Conservation (phyloP, 495 filamentous ascomycete species). For the Lindgomyces ingoldianus region DNA sequence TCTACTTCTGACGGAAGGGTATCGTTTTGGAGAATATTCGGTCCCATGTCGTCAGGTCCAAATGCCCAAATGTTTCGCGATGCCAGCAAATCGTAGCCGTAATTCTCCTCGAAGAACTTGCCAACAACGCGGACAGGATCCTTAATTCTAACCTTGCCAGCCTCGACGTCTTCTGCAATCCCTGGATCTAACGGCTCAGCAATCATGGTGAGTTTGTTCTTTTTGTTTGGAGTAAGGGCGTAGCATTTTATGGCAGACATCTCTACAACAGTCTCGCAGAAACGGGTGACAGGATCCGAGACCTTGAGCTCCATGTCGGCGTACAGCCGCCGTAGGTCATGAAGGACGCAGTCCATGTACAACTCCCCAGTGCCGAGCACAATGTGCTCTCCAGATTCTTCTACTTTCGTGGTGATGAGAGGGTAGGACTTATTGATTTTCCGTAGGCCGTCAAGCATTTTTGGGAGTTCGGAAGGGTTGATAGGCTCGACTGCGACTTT, state of each 20-base stretch:
- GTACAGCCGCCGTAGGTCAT: slow-evolving; percentile 88
- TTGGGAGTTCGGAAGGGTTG: slow-evolving; percentile 96
- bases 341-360: slow-evolving; percentile 98
- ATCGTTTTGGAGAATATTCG: slow-evolving; percentile 96
- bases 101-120: slow-evolving; percentile 95
- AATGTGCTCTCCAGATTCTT: slow-evolving; percentile 97
- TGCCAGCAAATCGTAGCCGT: slow-evolving; percentile 94
- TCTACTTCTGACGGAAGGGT: slow-evolving; percentile 88
- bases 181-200: slow-evolving; percentile 93
- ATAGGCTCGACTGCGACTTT: slow-evolving; percentile 98
- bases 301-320: slow-evolving; percentile 99
- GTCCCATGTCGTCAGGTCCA: slow-evolving; percentile 90
- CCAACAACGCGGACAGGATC: slow-evolving; percentile 91
- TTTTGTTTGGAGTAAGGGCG: slow-evolving; percentile 95
- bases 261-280: slow-evolving; percentile 98
- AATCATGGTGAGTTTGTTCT: slow-evolving; percentile 98
- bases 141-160: slow-evolving; percentile 83
- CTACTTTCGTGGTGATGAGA: slow-evolving; percentile 91
- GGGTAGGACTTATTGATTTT: slow-evolving; percentile 98
- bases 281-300: slow-evolving; percentile 94
- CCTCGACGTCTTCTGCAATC: slow-evolving; percentile 94
- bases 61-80: slow-evolving; percentile 98
- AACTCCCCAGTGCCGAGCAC: slow-evolving; percentile 93
- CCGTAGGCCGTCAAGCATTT: slow-evolving; percentile 95
- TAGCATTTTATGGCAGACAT: slow-evolving; percentile 98